phyloP scores from a whole-genome alignment of 768 basidiomycete genomes.

The Hericium alpestre region DNA sequence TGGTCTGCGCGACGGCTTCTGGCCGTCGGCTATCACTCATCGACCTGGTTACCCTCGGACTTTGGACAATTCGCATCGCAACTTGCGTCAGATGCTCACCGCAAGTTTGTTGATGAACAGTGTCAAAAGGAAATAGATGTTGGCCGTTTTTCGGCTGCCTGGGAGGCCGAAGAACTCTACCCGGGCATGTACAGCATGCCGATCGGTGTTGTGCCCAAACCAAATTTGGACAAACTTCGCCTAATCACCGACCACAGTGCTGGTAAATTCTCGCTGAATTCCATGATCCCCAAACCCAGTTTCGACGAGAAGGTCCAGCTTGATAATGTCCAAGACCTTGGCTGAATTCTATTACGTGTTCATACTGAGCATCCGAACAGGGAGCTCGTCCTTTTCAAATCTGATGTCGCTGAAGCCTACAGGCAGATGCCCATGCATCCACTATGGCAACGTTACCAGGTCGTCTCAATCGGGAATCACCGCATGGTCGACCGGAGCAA shows the following conservation, averaged over 20 bases:
- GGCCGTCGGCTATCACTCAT: conserved; percentile 29
- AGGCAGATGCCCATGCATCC: neutral
- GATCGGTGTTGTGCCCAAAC: conserved; percentile 28
- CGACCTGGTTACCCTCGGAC: conserved; percentile 14
- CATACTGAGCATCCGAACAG: neutral
- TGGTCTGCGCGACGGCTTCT: conserved; percentile 30
- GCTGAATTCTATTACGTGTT: neutral
- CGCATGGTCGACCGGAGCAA: neutral
- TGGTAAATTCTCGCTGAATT: conserved; percentile 25
- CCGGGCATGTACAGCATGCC: conserved; percentile 36
- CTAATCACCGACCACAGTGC: conserved; percentile 31
- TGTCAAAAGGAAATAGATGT: conserved; percentile 12
- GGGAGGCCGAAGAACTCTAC: conserved; percentile 22
- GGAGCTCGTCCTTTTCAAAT: neutral
- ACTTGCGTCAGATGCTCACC: neutral
- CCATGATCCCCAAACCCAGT: conserved; percentile 19
- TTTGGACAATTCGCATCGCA: conserved; percentile 14
- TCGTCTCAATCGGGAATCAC: neutral
- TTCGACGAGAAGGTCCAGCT: neutral
- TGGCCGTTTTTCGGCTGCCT: conserved; percentile 17
- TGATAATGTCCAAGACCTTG: neutral
- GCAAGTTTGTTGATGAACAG: neutral
- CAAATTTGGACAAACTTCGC: neutral
- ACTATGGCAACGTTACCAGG: neutral
- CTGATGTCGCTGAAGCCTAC: neutral